A percentile compares a stretch with the other conserved stretches of the same genome.
phyloP scores from a whole-genome alignment of 148 eudicot species.

The Salicornia ramosissima region DNA sequence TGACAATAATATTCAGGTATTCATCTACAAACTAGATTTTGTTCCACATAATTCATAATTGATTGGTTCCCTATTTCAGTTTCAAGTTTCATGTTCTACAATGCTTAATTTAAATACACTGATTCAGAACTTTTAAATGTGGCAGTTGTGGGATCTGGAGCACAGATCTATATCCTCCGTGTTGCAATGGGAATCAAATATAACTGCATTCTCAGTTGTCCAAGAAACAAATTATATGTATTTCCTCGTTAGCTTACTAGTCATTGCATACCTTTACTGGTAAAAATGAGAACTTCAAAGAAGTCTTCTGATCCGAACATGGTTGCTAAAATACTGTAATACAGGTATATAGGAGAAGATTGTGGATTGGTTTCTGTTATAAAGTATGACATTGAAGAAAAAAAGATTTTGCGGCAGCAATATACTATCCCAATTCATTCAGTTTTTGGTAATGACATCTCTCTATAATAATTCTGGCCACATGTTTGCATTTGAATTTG shows the following conservation, averaged over 20 bases:
- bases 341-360: conserved; percentile 92
- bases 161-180: conserved; percentile 56
- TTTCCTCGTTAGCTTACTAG: conserved; percentile 6
- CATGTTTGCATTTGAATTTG: conserved; percentile 1
- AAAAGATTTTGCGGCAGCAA: conserved; percentile 52
- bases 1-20: conserved; percentile 88
- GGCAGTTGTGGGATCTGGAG: conserved; percentile 93
- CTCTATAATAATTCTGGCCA: conserved; percentile 1
- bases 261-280: not conserved
- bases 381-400: conserved; percentile 59
- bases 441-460: conserved; percentile 55
- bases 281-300: not conserved
- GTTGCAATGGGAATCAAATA: conserved; percentile 78
- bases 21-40: not conserved
- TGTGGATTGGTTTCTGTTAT: conserved; percentile 60
- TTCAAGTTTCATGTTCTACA: not conserved
- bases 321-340: conserved; percentile 14
- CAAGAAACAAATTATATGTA: conserved; percentile 79
- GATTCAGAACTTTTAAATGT: conserved; percentile 15
- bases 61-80: not conserved
- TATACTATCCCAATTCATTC: conserved; percentile 59
- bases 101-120: not conserved
- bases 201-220: conserved; percentile 79
- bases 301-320: conserved; percentile 19
- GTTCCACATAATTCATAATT: not conserved